Base-by-base conservation (phyloP, 2,329 filamentous ascomycete species). In the Botrytis byssoidea region DNA sequence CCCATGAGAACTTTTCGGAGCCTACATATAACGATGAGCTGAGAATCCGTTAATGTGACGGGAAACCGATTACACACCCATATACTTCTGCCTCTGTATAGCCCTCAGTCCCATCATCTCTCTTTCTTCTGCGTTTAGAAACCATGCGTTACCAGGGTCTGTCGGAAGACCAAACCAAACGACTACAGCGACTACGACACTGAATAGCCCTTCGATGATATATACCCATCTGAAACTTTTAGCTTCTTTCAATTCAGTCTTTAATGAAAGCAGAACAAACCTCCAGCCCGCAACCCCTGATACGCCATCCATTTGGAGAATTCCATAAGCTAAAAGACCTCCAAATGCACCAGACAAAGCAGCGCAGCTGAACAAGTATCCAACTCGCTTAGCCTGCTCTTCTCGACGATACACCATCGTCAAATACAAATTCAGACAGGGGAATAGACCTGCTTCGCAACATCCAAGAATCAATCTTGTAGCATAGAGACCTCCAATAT, bases 401-500 rank as follows among this genome's bases (percentile, higher is more conserved):
- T 86, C 84, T 9, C 85, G 83, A 29, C 86, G 85, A 77, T 89
- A 89, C 83, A 87, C 88, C 76, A 88, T 88, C 4, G 85, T 85
- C 8, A 86, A 77, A 74, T 85, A 86, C 74, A 85, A 82, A 46
- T 85, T 84, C 25, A 87, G 80, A 1, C 85, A 84, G 0, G 86
- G 86, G 72, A 87, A 86, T 16, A 87, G 79, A 0, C 85, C 85
- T 4, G 85, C 84, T 76, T 88, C 86, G 75, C 83, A 84, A 20
- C 83, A 80, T 22, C 86, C 86, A 0, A 88, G 80, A 5, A 87
- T 78, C 51, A 86, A 83, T 4, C 86, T 83, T 22, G 83, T 80
- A 6, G 83, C 84, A n/a, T 84, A 82, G 1, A 87, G 81, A 29
- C 83, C 83, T 10, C 79, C 81, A 59, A 82, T 82, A 73, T 81